Percentiles rank a stretch among this genome's conserved stretches.
phyloP scores from a whole-genome alignment of 306 rosid genomes.

The Astragalus glycyphyllos region DNA sequence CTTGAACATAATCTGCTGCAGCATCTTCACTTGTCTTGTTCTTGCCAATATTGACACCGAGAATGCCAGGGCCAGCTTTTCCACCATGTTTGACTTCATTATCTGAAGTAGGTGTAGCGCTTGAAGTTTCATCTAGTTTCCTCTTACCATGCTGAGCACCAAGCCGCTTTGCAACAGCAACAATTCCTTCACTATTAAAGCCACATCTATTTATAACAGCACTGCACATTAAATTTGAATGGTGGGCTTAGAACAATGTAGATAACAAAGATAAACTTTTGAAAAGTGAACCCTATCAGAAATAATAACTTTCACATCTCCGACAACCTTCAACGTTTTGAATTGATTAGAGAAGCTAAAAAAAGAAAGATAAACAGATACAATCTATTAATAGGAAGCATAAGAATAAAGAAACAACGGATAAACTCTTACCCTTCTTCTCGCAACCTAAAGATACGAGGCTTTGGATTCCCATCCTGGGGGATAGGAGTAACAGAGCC shows the following conservation, averaged over 20 bases:
- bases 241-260: conserved; percentile 28
- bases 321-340: conserved; percentile 33
- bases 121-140: conserved; percentile 87
- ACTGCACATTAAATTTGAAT: conserved; percentile 54
- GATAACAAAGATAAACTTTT: conserved; percentile 8
- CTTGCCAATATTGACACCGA: conserved; percentile 98
- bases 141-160: conserved; percentile 97
- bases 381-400: conserved; percentile 33
- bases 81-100: conserved; percentile 85
- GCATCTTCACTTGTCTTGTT: conserved; percentile 98
- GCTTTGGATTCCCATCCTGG: conserved; percentile 95
- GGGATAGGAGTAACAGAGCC: conserved; percentile 98
- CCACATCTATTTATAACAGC: conserved; percentile 96
- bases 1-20: conserved; percentile 92
- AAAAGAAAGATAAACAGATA: conserved; percentile 7
- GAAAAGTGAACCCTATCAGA: conserved; percentile 16
- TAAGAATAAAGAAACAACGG: conserved; percentile 34
- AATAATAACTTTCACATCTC: conserved; percentile 19
- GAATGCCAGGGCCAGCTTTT: conserved; percentile 98
- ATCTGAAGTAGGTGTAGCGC: conserved; percentile 58
- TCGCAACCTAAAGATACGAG: conserved; percentile 85
- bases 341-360: conserved; percentile 24
- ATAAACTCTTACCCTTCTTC: conserved; percentile 65
- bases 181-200: conserved; percentile 95
- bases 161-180: conserved; percentile 91